A percentile compares a stretch with the other conserved stretches of the same genome.
phyloP scores from a whole-genome alignment of 1,284 basidiomycete species.

The Ceratobasidium sp. region DNA sequence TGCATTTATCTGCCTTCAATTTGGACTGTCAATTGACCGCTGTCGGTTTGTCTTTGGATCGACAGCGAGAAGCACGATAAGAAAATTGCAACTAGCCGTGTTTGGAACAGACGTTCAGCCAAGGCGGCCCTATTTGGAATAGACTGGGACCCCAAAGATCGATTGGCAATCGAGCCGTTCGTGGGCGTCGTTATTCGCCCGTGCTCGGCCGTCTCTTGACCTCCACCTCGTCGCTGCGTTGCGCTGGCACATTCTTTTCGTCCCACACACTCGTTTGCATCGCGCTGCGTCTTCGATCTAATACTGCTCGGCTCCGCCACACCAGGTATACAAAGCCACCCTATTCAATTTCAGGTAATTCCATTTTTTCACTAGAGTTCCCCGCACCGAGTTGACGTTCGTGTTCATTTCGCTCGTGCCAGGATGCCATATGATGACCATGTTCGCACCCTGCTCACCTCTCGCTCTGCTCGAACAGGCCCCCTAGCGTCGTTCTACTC shows the following conservation, averaged over 20 bases:
- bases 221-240: constrained; percentile 8
- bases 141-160: background rate
- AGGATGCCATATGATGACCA: constrained; percentile 33
- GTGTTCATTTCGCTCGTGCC: constrained; percentile 1
- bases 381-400: constrained; percentile 7
- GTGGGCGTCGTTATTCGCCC: constrained; percentile 6
- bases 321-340: background rate
- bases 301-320: constrained; percentile 4
- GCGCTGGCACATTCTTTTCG: constrained; percentile 6
- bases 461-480: constrained; percentile 27
- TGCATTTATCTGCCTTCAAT: constrained; percentile 27
- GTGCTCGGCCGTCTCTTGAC: constrained; percentile 8
- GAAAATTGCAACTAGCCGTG: constrained; percentile 14
- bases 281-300: background rate
- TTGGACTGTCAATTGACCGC: background rate
- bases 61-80: constrained; percentile 19
- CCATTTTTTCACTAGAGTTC: constrained; percentile 10
- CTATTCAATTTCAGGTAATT: constrained; percentile 39
- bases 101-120: constrained; percentile 12
- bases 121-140: constrained; percentile 1
- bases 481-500: constrained; percentile 14
- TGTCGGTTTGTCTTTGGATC: constrained; percentile 14
- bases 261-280: constrained; percentile 40
- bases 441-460: constrained; percentile 35
- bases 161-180: background rate